Conservation (phyloP, 2,329 filamentous ascomycete species). For the Diaporthe amygdali region DNA sequence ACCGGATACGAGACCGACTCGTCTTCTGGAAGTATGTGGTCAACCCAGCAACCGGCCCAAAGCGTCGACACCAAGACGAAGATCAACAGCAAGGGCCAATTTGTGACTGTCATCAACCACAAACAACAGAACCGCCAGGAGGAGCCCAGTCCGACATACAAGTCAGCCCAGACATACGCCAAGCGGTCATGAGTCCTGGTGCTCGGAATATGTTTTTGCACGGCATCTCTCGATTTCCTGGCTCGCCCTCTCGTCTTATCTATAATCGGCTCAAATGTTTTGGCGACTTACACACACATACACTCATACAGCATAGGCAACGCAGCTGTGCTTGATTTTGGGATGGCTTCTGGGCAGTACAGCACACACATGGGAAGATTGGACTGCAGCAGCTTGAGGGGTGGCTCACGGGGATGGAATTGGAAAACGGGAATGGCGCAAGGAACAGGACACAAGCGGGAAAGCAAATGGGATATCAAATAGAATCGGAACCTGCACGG, state of each 20-base stretch:
- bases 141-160: conserved; percentile 4
- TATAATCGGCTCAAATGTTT: background rate
- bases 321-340: background rate
- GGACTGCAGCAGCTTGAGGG: background rate
- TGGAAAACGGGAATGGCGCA: background rate
- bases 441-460: background rate
- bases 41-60: background rate
- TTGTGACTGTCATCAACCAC: conserved; percentile 24
- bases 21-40: background rate
- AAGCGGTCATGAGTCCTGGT: background rate
- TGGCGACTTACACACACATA: background rate
- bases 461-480: background rate
- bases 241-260: background rate
- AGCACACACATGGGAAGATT: background rate
- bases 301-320: background rate
- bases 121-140: background rate
- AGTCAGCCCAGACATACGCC: background rate
- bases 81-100: conserved; percentile 13
- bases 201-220: background rate
- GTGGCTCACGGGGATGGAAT: background rate
- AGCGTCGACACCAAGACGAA: conserved; percentile 14
- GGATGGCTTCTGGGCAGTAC: no score
- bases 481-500: background rate
- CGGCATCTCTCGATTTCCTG: background rate
- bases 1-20: conserved; percentile 12